These are phyloP conservation scores for Diutina rugosa DNA, from an alignment of 1,139 yeast species.

Conservation along the genomic window DNA sequence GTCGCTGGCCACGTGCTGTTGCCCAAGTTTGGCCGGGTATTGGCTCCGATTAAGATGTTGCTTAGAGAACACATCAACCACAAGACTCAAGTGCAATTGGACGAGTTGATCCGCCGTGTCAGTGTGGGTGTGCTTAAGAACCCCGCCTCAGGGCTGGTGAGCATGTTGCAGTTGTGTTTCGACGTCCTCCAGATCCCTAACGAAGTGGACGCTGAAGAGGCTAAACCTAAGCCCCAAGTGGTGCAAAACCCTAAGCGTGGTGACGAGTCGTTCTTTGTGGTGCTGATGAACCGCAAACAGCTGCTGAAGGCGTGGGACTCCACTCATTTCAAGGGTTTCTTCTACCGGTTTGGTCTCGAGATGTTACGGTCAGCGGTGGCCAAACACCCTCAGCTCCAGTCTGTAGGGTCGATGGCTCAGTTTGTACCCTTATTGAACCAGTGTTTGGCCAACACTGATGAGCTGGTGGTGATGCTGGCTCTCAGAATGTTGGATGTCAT, in stretches of 20 bases:
- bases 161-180: constrained; percentile 58
- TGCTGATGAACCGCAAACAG: constrained; percentile 49
- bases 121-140: constrained; percentile 71
- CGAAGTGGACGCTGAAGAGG: constrained; percentile 29
- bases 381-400: constrained; percentile 43
- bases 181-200: constrained; percentile 37
- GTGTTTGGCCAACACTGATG: constrained; percentile 46
- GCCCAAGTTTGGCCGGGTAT: constrained; percentile 41
- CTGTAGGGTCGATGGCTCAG: constrained; percentile 50
- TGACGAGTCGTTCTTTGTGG: constrained; percentile 51
- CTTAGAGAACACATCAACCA: constrained; percentile 52
- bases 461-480: constrained; percentile 59
- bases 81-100: constrained; percentile 63
- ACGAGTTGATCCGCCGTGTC: constrained; percentile 65
- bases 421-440: constrained; percentile 63
- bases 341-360: constrained; percentile 73
- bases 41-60: constrained; percentile 60
- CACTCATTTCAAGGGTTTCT: constrained; percentile 37
- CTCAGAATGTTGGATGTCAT: constrained; percentile 51
- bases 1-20: constrained; percentile 57
- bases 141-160: constrained; percentile 42
- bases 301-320: constrained; percentile 38
- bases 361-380: constrained; percentile 60
- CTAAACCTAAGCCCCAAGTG: constrained; percentile 2
- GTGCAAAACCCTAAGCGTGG: background rate